Evolutionary conservation across 331 rosid genomes (phyloP).

Genomic region (Saraca asoca): DNA sequence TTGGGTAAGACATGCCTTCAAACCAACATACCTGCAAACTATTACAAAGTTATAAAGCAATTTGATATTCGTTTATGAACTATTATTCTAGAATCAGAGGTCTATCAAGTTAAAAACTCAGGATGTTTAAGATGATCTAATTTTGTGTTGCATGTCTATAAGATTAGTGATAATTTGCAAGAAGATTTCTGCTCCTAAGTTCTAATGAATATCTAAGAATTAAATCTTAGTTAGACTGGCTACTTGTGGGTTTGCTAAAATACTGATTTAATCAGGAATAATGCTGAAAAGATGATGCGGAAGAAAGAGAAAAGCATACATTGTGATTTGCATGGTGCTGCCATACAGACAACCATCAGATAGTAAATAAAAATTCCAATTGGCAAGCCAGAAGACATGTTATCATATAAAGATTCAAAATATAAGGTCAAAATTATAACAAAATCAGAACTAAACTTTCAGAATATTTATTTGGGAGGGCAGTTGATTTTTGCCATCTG

Average conservation of each 20-base stretch:
- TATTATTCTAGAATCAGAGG: conserved; percentile 15
- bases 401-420: conserved; percentile 6
- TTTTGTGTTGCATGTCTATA: not conserved
- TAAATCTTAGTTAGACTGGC: not conserved
- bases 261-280: not conserved
- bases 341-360: not conserved
- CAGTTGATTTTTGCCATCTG: conserved; percentile 27
- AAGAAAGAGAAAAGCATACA: conserved; percentile 13
- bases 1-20: conserved; percentile 69
- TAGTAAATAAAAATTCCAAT: not conserved
- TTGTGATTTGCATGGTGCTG: not conserved
- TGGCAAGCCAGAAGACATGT: not conserved
- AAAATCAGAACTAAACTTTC: no score
- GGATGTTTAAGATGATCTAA: conserved; percentile 18
- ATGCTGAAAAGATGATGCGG: conserved; percentile 5
- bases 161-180: not conserved
- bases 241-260: not conserved
- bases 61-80: conserved; percentile 7
- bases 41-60: conserved; percentile 9
- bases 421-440: conserved; percentile 1
- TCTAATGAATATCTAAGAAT: not conserved
- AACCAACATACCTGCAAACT: conserved; percentile 60
- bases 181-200: not conserved
- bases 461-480: not conserved
- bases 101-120: conserved; percentile 18